Percentiles rank a stretch among this genome's conserved stretches.
These are phyloP conservation scores for Soucietia sequanensis DNA, from an alignment of 805 yeast species.

Conservation along the genomic window DNA sequence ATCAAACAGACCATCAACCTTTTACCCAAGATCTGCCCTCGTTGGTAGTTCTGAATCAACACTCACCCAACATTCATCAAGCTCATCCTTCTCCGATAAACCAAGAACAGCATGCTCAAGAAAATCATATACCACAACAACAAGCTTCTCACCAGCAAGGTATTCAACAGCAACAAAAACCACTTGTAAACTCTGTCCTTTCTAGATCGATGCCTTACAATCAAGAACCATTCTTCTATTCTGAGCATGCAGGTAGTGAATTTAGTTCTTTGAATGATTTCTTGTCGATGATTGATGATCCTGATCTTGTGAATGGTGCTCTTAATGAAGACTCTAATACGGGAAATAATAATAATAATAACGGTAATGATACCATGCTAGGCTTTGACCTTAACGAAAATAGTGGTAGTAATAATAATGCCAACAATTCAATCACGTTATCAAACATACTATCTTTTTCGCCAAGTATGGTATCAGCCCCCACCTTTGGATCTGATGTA, in stretches of 20 bases:
- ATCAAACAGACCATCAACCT: neutral
- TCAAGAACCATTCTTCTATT: slow-evolving; percentile 77
- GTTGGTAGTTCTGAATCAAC: neutral
- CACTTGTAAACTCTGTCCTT: slow-evolving; percentile 24
- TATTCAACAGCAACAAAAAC: slow-evolving; percentile 10
- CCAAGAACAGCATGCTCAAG: no score
- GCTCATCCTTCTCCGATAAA: neutral
- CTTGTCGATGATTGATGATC: slow-evolving; percentile 85
- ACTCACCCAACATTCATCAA: neutral
- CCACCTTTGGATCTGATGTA: slow-evolving; percentile 3
- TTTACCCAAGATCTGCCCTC: slow-evolving; percentile 3
- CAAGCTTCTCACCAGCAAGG: no score
- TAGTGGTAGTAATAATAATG: neutral
- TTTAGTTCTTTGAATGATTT: slow-evolving; percentile 88
- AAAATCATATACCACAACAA: no score
- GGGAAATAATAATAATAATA: slow-evolving; percentile 9
- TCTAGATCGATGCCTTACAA: slow-evolving; percentile 43
- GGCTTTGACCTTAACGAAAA: slow-evolving; percentile 12
- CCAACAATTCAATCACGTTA: slow-evolving; percentile 1
- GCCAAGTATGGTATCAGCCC: slow-evolving; percentile 9
- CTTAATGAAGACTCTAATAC: slow-evolving; percentile 20
- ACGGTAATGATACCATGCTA: slow-evolving; percentile 15
- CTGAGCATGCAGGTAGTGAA: slow-evolving; percentile 92
- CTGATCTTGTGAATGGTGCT: slow-evolving; percentile 57
- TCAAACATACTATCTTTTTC: slow-evolving; percentile 17